Base-by-base conservation (phyloP, 164 flowering plant species). In the Paratinospora sagittata region DNA sequence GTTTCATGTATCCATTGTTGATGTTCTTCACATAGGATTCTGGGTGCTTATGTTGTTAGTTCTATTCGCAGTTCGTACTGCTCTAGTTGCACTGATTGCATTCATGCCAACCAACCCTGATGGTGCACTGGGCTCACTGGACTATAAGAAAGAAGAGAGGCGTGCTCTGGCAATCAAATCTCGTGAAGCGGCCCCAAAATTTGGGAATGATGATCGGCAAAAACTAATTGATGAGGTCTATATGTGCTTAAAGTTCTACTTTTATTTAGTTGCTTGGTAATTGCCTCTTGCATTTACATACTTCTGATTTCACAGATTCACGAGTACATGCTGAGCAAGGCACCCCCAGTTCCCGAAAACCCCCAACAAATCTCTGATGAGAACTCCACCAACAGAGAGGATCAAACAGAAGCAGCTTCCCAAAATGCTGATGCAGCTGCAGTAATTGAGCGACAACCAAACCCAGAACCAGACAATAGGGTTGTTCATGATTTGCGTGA, bases 31-130 rank as follows among this genome's bases (percentile, higher is more conserved):
- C 26, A 16, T 13, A 63, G 10, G 7, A 16, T 39, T 43, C 9
- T 9, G 27, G 6, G 63, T 58, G 37, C 71, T 80, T 34, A 72
- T 64, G n/a, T 3, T 47, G 26, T 58, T 33, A 3, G 63, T 62
- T 21, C 14, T 68, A 10, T 30, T 77, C 57, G 77, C 90, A 95
- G 98, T 95, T 36, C 84, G 99, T 23, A 92, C 99, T 69, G 99
- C 99, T 36, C 78, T 95, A 65, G 97, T 91, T 41, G 99, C 99
- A 30, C 80, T 95, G 17, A 92, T 95, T 81, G 99, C 99, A 63
- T 95, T 95, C 84, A 92, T 95, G 99, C 99, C 99, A 30, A 95
- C 98, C 71, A 82, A 75, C 75, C 98, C 99, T 55, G 85, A 87
- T 76, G 98, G 99, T 58, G 99, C 99, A 6, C 67, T 95, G 78